Evolutionary conservation across 176 grass and related monocot species (phyloP).

Genomic region (Raddia guianensis): DNA sequence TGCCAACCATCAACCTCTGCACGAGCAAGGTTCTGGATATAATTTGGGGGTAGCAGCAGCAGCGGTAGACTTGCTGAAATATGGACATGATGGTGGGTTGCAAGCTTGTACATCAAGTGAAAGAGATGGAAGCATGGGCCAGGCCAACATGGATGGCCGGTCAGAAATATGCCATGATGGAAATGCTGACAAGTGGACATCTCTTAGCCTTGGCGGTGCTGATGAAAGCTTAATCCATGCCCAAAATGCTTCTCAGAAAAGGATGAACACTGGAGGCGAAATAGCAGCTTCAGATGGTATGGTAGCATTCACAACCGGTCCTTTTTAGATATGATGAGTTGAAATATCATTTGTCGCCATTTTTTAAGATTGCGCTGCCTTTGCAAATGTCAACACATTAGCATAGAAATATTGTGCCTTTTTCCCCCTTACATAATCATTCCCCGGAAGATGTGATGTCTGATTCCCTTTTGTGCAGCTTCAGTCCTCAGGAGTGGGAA

Average conservation of each 20-base stretch:
- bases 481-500: conserved; percentile 30
- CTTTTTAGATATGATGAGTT: background rate
- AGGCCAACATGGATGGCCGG: conserved; percentile 8
- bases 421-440: background rate
- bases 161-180: conserved; percentile 15
- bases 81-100: conserved; percentile 49
- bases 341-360: background rate
- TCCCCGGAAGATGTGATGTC: background rate
- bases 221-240: conserved; percentile 34
- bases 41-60: conserved; percentile 23
- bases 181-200: conserved; percentile 36
- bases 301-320: background rate
- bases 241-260: conserved; percentile 23
- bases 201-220: conserved; percentile 35
- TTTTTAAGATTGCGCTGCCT: background rate
- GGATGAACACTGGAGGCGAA: conserved; percentile 34
- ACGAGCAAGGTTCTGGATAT: conserved; percentile 50
- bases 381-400: background rate
- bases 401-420: background rate
- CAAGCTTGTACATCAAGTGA: conserved; percentile 37
- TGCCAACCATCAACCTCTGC: conserved; percentile 41
- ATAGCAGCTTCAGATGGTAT: conserved; percentile 31
- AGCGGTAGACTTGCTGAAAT: conserved; percentile 39
- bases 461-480: conserved; percentile 46
- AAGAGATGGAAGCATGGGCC: conserved; percentile 21